Evolutionary conservation across 805 yeast species (phyloP).

Genomic region (Candida sakaeoensis): DNA sequence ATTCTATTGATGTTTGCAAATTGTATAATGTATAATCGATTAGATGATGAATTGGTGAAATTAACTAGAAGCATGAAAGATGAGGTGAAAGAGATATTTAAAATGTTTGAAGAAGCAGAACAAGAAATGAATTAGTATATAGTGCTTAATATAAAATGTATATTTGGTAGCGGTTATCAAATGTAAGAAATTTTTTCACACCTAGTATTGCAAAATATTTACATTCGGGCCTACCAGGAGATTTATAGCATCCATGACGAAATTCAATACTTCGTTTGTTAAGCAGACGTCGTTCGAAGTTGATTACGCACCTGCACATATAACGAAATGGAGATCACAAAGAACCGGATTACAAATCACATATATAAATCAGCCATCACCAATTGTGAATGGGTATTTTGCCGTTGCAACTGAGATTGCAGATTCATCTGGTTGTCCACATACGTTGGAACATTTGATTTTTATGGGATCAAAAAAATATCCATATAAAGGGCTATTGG

Average conservation of each 20-base stretch:
- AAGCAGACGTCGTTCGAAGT: conserved; percentile 50
- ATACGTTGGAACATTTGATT: conserved; percentile 88
- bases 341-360: conserved; percentile 83
- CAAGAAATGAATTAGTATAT: conserved; percentile 14
- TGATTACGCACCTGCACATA: conserved; percentile 68
- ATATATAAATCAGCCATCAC: conserved; percentile 74
- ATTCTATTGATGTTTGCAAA: conserved; percentile 77
- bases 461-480: conserved; percentile 90
- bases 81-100: conserved; percentile 55
- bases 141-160: too few relatives aligned
- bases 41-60: conserved; percentile 55
- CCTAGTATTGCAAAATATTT: conserved; percentile 1
- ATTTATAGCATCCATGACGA: conserved; percentile 6
- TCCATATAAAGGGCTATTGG: conserved; percentile 90
- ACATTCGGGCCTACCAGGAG: background rate
- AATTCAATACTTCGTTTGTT: conserved; percentile 14
- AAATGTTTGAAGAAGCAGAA: conserved; percentile 58
- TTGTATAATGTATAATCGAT: conserved; percentile 76
- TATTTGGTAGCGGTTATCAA: conserved; percentile 1
- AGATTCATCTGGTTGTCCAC: conserved; percentile 90
- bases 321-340: conserved; percentile 73
- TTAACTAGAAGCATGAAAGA: conserved; percentile 69
- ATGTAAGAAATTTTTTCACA: too few relatives aligned
- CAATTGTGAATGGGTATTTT: conserved; percentile 88
- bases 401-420: conserved; percentile 92